Base-by-base conservation (phyloP, 176 grass and related monocot genomes). In the Rhynchospora tenuis region DNA sequence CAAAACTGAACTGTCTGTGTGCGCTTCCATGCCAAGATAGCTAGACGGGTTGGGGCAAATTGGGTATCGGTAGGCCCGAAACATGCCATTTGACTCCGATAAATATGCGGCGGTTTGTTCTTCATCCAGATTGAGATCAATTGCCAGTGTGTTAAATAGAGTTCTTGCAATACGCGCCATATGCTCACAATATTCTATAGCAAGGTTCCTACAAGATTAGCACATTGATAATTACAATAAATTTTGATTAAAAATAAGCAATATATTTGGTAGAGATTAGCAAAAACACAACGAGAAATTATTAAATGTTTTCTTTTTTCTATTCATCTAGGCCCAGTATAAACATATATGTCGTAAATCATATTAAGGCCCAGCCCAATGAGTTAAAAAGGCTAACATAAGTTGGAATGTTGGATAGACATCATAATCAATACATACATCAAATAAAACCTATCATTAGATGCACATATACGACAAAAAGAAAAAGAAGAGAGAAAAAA, bases 1-100 rank as follows among this genome's bases (percentile, higher is more conserved):
- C 9, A 98, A 78, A 3, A 94, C 85, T 19, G 92, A 94, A 86
- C 95, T 98, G 58, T 98, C 95, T 1, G 90, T 98, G 86, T 98
- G 95, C 0, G 90, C 46, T 65, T 90, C 92, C 95, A 98, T 98
- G 0, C 90, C 95, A 26, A 94, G 33, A 60, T 59, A 55, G 13
- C 33, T 51, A 27, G 11, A 8, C 2, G n/a, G 0, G 2, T 58
- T 38, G 12, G 87, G 74, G n/a, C 86, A 91, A 14, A 82, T 72
- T 1, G 95, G 95, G 81, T 98, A 98, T 3, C 95, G 87, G 48
- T 98, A 98, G 7, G 88, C 73, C 7, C 95, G 92, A 38, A 98
- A 83, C 0, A 82, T 86, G 84, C 90, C 74, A 31, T 84, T 83
- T 24, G 15, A 57, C 73, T 98, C 95, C 2, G 77, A 86, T 69